phyloP scores from a whole-genome alignment of 352 stramenopile genomes.

The Saprolegnia parasitica region DNA sequence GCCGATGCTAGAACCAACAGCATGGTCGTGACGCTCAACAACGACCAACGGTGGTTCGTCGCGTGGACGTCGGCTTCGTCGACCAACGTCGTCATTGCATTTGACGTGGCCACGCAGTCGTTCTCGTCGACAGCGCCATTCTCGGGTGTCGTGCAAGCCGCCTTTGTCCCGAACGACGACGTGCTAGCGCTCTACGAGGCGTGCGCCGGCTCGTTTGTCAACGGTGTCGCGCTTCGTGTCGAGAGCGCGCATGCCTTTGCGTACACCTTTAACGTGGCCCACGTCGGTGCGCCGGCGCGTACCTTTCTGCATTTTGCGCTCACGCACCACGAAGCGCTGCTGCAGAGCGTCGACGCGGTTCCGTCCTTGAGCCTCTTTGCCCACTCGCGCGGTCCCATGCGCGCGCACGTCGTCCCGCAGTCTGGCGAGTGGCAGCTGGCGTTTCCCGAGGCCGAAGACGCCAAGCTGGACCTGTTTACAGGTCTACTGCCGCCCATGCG shows the following conservation, averaged over 20 bases:
- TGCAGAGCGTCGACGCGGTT: conserved; percentile 39
- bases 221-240: conserved; percentile 29
- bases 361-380: conserved; percentile 55
- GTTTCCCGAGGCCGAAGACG: conserved; percentile 45
- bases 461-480: conserved; percentile 1
- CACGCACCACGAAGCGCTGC: conserved; percentile 51
- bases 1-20: conserved; percentile 18
- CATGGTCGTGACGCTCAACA: conserved; percentile 68
- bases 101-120: conserved; percentile 33
- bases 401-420: conserved; percentile 41
- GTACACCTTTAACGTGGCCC: conserved; percentile 52
- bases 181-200: conserved; percentile 49
- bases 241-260: conserved; percentile 37
- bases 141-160: conserved; percentile 57
- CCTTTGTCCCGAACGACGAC: conserved; percentile 47
- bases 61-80: conserved; percentile 47
- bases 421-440: conserved; percentile 51
- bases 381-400: conserved; percentile 66
- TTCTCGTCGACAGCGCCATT: conserved; percentile 53
- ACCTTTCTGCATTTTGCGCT: conserved; percentile 65
- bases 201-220: conserved; percentile 53
- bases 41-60: conserved; percentile 66
- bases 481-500: neutral
- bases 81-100: conserved; percentile 35
- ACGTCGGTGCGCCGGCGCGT: neutral